Evolutionary conservation across 495 filamentous ascomycete species (phyloP).

Genomic region (Aspergillus saccharolyticus): DNA sequence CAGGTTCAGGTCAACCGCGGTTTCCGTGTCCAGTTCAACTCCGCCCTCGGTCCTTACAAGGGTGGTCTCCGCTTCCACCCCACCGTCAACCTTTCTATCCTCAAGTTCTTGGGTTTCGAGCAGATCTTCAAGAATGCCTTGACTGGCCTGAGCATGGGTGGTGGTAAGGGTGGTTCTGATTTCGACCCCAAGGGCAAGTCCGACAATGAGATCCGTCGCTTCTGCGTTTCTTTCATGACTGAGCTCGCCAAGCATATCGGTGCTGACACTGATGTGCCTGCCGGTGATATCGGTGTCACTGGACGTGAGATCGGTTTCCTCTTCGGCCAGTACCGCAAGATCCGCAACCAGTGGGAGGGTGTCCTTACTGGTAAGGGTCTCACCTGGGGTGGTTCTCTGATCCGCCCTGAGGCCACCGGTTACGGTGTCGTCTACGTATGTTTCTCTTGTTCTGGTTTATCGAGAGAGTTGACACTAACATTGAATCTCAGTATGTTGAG

Average conservation of each 20-base stretch:
- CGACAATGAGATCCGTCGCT: constrained; percentile 94
- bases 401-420: constrained; percentile 94
- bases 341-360: constrained; percentile 87
- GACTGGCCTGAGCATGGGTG: constrained; percentile 89
- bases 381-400: constrained; percentile 88
- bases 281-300: constrained; percentile 90
- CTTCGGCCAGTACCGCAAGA: constrained; percentile 91
- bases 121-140: constrained; percentile 99
- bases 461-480: neutral
- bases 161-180: constrained; percentile 97
- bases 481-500: constrained; percentile 59
- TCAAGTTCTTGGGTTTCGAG: constrained; percentile 99
- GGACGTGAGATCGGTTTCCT: constrained; percentile 88
- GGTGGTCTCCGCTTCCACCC: constrained; percentile 95
- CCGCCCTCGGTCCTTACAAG: constrained; percentile 96
- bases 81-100: constrained; percentile 90
- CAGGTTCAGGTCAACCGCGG: constrained; percentile 88
- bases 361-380: constrained; percentile 93
- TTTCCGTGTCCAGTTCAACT: constrained; percentile 99
- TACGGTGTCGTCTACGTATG: constrained; percentile 86
- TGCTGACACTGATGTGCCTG: constrained; percentile 90
- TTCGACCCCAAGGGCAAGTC: constrained; percentile 99
- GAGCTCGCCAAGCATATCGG: constrained; percentile 94
- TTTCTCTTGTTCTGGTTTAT: neutral
- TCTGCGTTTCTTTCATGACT: constrained; percentile 95